phyloP scores from a whole-genome alignment of 192 early-diverging fungal species.

The Coemansia sp. region DNA sequence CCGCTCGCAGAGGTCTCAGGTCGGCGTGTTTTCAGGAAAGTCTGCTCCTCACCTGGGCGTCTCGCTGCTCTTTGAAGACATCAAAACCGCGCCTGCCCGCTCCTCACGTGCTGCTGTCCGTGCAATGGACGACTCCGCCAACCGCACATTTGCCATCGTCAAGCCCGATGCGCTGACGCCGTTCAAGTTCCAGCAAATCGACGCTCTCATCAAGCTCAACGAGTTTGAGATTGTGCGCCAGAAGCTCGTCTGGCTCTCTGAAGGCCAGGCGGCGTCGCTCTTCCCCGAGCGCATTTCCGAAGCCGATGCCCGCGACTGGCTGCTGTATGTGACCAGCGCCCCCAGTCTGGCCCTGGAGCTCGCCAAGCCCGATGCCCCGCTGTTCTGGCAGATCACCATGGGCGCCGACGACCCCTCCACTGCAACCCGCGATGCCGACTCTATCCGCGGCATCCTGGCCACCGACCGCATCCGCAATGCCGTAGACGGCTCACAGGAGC shows the following conservation, averaged over 20 bases:
- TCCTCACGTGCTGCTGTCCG: conserved; percentile 9
- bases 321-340: conserved; percentile 55
- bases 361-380: conserved; percentile 53
- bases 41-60: conserved; percentile 31
- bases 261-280: conserved; percentile 42
- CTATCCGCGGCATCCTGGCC: conserved; percentile 58
- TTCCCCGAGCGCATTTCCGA: conserved; percentile 48
- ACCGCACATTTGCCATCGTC: conserved; percentile 59
- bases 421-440: conserved; percentile 42
- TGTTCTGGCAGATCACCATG: conserved; percentile 55
- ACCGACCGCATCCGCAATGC: conserved; percentile 58
- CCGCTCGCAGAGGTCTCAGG: conserved; percentile 43
- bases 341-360: conserved; percentile 58
- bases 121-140: conserved; percentile 28
- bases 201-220: conserved; percentile 55
- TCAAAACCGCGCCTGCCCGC: conserved; percentile 11
- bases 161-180: conserved; percentile 60
- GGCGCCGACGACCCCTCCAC: conserved; percentile 52
- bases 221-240: conserved; percentile 55
- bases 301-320: conserved; percentile 38
- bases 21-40: conserved; percentile 38
- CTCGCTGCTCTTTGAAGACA: conserved; percentile 48
- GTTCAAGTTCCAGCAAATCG: conserved; percentile 54
- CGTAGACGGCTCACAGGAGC: conserved; percentile 54
- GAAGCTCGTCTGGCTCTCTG: conserved; percentile 53